These are phyloP conservation scores for Lagenaria siceraria DNA, from an alignment of 306 rosid genomes.

Conservation along the genomic window DNA sequence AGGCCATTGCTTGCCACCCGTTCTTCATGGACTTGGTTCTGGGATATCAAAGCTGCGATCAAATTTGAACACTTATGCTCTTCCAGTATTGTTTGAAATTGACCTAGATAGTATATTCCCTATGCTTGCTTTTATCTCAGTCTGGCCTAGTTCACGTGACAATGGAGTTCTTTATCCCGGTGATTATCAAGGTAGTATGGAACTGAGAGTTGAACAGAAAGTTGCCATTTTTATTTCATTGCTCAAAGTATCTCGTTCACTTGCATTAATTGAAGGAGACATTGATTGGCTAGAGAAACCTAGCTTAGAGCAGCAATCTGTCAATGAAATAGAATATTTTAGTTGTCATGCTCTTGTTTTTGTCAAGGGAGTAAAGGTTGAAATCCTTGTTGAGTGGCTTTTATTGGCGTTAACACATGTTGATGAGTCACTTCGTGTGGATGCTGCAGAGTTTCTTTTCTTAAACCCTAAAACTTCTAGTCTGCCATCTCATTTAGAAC, in stretches of 20 bases:
- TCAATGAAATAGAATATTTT: conserved; percentile 20
- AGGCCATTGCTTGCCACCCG: conserved; percentile 62
- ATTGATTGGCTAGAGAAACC: conserved; percentile 54
- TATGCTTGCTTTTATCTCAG: conserved; percentile 65
- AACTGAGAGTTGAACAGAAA: conserved; percentile 63
- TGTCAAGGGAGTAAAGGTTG: conserved; percentile 61
- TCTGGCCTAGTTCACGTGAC: conserved; percentile 42
- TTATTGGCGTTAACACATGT: conserved; percentile 78
- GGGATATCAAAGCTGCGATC: conserved; percentile 86
- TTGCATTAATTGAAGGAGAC: conserved; percentile 92
- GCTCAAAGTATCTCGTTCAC: conserved; percentile 85
- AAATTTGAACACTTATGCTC: conserved; percentile 78
- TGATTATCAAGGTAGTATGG: conserved; percentile 27
- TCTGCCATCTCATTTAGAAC: conserved; percentile 85
- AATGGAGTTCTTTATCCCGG: conserved; percentile 31
- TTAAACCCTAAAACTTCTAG: conserved; percentile 87
- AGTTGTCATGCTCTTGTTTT: conserved; percentile 44
- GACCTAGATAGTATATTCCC: conserved; percentile 84
- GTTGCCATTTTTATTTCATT: conserved; percentile 88
- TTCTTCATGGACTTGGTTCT: conserved; percentile 76
- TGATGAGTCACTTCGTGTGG: conserved; percentile 91
- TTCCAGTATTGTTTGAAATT: conserved; percentile 70
- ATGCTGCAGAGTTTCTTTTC: conserved; percentile 88
- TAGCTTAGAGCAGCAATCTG: conserved; percentile 12
- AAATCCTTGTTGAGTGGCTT: conserved; percentile 76